Conservation (phyloP, 768 basidiomycete genomes). For the Hebeloma cylindrosporum region DNA sequence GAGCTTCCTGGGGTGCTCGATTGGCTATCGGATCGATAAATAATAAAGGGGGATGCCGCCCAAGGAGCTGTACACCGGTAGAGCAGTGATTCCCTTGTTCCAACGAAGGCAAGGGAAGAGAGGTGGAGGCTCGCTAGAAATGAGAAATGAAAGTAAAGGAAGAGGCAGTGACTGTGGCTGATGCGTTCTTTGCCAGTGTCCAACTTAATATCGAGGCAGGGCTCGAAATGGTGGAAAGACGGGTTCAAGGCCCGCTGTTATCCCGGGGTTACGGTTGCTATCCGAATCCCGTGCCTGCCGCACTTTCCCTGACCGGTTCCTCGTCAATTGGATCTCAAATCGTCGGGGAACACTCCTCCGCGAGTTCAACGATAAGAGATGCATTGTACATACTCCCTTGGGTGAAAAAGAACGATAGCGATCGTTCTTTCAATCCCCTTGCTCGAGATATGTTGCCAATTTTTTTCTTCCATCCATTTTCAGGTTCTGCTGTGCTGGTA, state of each 20-base stretch:
- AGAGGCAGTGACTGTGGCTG: slow-evolving; percentile 9
- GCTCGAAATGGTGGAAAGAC: slow-evolving; percentile 12
- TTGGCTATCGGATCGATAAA: no score
- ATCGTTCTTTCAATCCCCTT: no score
- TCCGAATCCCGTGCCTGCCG: slow-evolving; percentile 25
- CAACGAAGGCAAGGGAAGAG: not conserved
- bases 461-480: no score
- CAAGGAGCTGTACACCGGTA: not conserved
- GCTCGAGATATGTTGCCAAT: no score
- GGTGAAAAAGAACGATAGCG: no score
- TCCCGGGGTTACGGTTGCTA: slow-evolving; percentile 23
- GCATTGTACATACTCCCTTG: no score
- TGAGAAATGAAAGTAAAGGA: slow-evolving; percentile 4
- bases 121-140: slow-evolving; percentile 1
- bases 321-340: slow-evolving; percentile 2
- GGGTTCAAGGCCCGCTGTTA: slow-evolving; percentile 14
- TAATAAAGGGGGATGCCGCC: no score
- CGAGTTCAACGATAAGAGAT: not conserved
- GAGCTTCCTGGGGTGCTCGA: no score
- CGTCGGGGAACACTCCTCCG: not conserved
- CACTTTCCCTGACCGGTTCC: slow-evolving; percentile 1
- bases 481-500: no score
- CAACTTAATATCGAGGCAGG: slow-evolving; percentile 14
- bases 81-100: not conserved
- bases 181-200: slow-evolving; percentile 9